phyloP scores from a whole-genome alignment of 2,329 filamentous ascomycete genomes.

The Phaeosphaeriaceae sp. region DNA sequence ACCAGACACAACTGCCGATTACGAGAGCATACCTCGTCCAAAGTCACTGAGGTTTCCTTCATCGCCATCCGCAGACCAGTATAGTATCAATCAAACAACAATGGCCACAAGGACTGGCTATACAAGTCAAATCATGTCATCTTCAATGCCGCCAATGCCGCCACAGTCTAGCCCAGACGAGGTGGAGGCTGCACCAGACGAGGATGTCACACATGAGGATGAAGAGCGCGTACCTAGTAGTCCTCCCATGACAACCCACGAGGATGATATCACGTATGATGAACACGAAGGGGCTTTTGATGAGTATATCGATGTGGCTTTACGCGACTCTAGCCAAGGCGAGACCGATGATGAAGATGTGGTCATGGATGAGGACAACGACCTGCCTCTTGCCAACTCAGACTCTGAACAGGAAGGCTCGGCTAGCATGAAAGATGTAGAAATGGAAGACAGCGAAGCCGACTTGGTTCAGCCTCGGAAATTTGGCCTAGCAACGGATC shows the following conservation, averaged over 20 bases:
- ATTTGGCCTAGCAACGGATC: conserved; percentile 12
- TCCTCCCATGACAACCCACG: conserved; percentile 35
- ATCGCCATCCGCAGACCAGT: conserved; percentile 43
- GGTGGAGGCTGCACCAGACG: conserved; percentile 9
- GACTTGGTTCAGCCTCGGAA: conserved; percentile 16
- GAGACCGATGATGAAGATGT: conserved; percentile 20
- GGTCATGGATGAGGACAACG: conserved; percentile 27
- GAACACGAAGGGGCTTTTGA: conserved; percentile 17
- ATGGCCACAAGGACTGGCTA: conserved; percentile 36
- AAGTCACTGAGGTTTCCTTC: conserved; percentile 43
- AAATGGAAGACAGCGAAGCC: conserved; percentile 11
- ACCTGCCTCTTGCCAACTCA: conserved; percentile 26
- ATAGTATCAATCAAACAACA: conserved; percentile 46
- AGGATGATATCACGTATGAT: conserved; percentile 31
- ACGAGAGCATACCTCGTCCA: conserved; percentile 35
- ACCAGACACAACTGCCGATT: conserved; percentile 37
- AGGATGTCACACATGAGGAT: conserved; percentile 17
- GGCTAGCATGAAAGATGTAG: background rate
- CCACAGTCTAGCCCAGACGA: conserved; percentile 25
- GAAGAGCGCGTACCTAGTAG: conserved; percentile 47
- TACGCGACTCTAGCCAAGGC: conserved; percentile 7
- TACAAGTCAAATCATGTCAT: conserved; percentile 39
- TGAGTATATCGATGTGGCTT: conserved; percentile 27
- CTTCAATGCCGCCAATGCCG: conserved; percentile 41
- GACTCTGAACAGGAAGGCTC: conserved; percentile 16